Evolutionary conservation across 805 yeast genomes (phyloP).

Genomic region (Priceomyces haplophilus): DNA sequence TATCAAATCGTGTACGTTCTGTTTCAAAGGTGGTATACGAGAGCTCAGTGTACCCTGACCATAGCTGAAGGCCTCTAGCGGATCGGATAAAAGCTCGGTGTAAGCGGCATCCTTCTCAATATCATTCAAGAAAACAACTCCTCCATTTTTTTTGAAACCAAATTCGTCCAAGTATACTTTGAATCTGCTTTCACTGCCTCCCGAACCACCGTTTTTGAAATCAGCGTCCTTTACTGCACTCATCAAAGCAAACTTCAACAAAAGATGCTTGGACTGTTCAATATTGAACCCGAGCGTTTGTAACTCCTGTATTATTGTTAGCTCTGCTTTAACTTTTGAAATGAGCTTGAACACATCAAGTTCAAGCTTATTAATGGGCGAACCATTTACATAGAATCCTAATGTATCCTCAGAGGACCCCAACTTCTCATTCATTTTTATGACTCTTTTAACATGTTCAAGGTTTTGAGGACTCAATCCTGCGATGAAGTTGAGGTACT

Average conservation of each 20-base stretch:
- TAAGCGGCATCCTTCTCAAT: constrained; percentile 63
- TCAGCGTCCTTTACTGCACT: constrained; percentile 38
- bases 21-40: constrained; percentile 65
- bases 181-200: constrained; percentile 35
- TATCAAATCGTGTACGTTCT: constrained; percentile 72
- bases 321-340: constrained; percentile 32
- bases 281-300: constrained; percentile 26
- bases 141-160: constrained; percentile 23
- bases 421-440: constrained; percentile 27
- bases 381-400: constrained; percentile 71
- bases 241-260: constrained; percentile 38
- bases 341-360: constrained; percentile 43
- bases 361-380: constrained; percentile 47
- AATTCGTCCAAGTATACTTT: constrained; percentile 26
- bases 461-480: constrained; percentile 8
- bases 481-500: constrained; percentile 39
- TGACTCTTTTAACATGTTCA: constrained; percentile 22
- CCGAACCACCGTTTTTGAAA: constrained; percentile 31
- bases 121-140: constrained; percentile 73
- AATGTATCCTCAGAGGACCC: constrained; percentile 39
- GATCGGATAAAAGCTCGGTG: constrained; percentile 35
- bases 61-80: constrained; percentile 29
- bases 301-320: constrained; percentile 21
- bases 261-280: constrained; percentile 30
- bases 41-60: background rate